phyloP scores from a whole-genome alignment of 495 filamentous ascomycete genomes.

The Aeminium ludgeri region DNA sequence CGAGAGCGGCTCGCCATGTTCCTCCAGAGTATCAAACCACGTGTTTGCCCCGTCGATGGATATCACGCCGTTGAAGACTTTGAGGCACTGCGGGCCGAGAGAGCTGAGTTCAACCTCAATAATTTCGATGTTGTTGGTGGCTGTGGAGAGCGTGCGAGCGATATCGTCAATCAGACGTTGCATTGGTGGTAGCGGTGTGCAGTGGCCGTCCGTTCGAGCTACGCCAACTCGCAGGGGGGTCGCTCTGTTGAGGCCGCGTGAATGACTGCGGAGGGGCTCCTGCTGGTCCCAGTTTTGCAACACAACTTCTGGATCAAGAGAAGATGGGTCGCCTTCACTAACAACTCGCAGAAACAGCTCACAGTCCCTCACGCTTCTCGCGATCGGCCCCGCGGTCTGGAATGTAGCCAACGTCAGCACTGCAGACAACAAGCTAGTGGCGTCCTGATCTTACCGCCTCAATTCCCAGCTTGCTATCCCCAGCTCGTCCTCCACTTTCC shows the following conservation, averaged over 20 bases:
- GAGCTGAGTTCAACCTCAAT: slow-evolving; percentile 36
- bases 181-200: slow-evolving; percentile 43
- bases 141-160: slow-evolving; percentile 24
- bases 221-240: slow-evolving; percentile 31
- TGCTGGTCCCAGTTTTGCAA: slow-evolving; percentile 20
- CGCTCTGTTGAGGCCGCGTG: too few relatives aligned
- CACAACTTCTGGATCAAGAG: slow-evolving; percentile 21
- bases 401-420: too few relatives aligned
- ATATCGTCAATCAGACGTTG: slow-evolving; percentile 36
- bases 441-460: slow-evolving; percentile 1
- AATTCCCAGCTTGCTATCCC: slow-evolving; percentile 16
- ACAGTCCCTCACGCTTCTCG: slow-evolving; percentile 22
- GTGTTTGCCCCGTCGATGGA: slow-evolving; percentile 34
- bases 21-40: slow-evolving; percentile 38
- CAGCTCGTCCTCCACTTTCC: slow-evolving; percentile 23
- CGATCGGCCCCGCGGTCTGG: slow-evolving; percentile 24
- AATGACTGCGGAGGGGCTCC: background rate
- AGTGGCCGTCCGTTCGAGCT: slow-evolving; percentile 38
- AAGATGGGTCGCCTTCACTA: slow-evolving; percentile 18
- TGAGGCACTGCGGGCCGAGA: slow-evolving; percentile 35
- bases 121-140: slow-evolving; percentile 29
- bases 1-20: slow-evolving; percentile 37
- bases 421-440: too few relatives aligned
- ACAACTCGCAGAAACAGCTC: slow-evolving; percentile 24
- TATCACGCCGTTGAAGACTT: slow-evolving; percentile 37